Evolutionary conservation across 1,139 yeast species (phyloP).

Genomic region (Yamadazyma conglobata): DNA sequence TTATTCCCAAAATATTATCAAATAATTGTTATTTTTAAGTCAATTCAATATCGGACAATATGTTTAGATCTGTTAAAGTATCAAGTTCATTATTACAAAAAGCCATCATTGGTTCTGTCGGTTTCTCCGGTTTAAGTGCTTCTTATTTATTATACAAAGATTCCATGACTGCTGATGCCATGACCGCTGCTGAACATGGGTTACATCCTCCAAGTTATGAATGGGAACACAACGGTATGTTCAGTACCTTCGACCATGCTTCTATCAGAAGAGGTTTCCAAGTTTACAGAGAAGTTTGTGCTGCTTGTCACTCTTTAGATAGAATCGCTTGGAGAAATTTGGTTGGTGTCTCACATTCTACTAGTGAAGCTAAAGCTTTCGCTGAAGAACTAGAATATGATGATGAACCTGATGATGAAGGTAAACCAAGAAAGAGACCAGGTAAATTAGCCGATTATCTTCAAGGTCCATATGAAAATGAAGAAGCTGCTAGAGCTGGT

Average conservation of each 20-base stretch:
- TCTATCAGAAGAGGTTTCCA: slow-evolving; percentile 99
- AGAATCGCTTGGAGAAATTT: slow-evolving; percentile 98
- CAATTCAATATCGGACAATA: no score
- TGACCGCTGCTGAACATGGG: slow-evolving; percentile 99
- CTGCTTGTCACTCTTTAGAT: slow-evolving; percentile 96
- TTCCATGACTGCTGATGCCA: slow-evolving; percentile 83
- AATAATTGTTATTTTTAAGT: no score
- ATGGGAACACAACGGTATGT: slow-evolving; percentile 94
- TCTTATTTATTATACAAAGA: slow-evolving; percentile 77
- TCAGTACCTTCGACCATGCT: slow-evolving; percentile 91
- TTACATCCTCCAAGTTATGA: slow-evolving; percentile 89
- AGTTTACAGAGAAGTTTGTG: slow-evolving; percentile 98
- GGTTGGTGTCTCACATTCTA: slow-evolving; percentile 94
- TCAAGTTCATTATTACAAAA: slow-evolving; percentile 47
- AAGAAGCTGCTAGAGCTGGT: slow-evolving; percentile 99
- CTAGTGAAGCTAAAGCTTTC: slow-evolving; percentile 87
- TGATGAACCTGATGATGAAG: slow-evolving; percentile 99
- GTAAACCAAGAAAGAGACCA: slow-evolving; percentile 96
- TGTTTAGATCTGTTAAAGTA: slow-evolving; percentile 26
- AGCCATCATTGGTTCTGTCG: slow-evolving; percentile 61
- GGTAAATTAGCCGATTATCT: slow-evolving; percentile 96
- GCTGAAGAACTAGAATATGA: slow-evolving; percentile 97
- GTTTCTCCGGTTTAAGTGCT: slow-evolving; percentile 66
- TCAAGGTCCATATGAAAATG: slow-evolving; percentile 95
- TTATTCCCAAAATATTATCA: not conserved